Evolutionary conservation across 2,329 filamentous ascomycete genomes (phyloP), one percentile per base, ranked within the genome.

Genomic region (Alternaria solani): DNA sequence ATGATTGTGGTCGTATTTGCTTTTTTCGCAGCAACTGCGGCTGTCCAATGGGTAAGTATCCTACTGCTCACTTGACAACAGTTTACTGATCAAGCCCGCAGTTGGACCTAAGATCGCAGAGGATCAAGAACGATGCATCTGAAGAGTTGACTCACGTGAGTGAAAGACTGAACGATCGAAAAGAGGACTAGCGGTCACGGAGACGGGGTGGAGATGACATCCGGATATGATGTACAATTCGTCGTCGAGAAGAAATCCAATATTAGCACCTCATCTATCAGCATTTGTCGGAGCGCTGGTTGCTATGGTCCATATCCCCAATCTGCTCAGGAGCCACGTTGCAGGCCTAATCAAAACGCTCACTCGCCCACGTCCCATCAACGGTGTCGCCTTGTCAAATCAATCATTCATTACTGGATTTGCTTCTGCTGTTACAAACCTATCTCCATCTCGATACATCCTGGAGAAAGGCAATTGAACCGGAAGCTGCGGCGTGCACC

Each of bases 1-100:
- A 77, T 80, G 72, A 71, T 80, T 18, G 64, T 71, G 4, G 72
- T 75, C 3, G 67, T 72, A 2, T 67, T 70, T 58, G 65, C 70
- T 6, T 73, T 73, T 54, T 71, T 72, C 55, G 68, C 61, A 12
- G 56, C 59, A 16, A 73, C 70, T 26, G 61, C 52, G 30, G 68
- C 64, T 7, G 68, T 73, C 5, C 61, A 65, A 52, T 74, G 64
- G 63, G 69, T 70, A 44, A 65, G 66, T 67, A 34, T 16, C 18
- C 3, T 0, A 25, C 4, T 11, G 11, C 4, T 0, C 2, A 7
- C 7, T 12, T 44, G n/a, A n/a, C 20, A 25, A 12, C 20, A 3
- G 20, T 7, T 11, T 36, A 41, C 44, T 59, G 12, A 59, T 18
- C 0, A 11, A 3, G 14, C 16, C 18, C 14, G 4, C 7, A 59